Percentiles rank a stretch among this genome's conserved stretches.
These are phyloP conservation scores for Russula lepida DNA, from an alignment of 768 basidiomycete species.

Conservation along the genomic window DNA sequence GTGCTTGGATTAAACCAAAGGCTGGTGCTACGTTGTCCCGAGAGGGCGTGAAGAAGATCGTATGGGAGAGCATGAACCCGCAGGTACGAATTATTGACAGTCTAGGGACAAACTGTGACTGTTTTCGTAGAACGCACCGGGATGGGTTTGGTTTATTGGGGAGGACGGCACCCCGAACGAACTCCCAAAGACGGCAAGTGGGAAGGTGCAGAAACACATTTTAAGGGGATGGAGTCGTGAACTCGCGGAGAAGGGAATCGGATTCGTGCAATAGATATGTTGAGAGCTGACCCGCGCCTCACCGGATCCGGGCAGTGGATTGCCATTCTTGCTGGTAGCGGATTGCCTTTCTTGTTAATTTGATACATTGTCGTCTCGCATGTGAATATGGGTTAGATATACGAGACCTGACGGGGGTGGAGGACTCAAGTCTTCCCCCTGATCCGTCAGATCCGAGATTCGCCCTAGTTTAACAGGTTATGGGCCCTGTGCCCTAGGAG, in stretches of 20 bases:
- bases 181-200: conserved; percentile 79
- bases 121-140: conserved; percentile 54
- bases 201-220: conserved; percentile 80
- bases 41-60: conserved; percentile 46
- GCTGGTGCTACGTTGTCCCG: conserved; percentile 30
- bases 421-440: too few species aligned
- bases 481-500: too few species aligned
- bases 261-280: conserved; percentile 23
- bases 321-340: too few species aligned
- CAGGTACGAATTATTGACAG: conserved; percentile 41
- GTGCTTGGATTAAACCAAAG: conserved; percentile 60
- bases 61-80: conserved; percentile 61
- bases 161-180: conserved; percentile 51
- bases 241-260: conserved; percentile 39
- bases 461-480: too few species aligned
- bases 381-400: too few species aligned
- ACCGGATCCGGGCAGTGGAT: too few species aligned
- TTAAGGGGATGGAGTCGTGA: conserved; percentile 60
- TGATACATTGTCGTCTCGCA: too few species aligned
- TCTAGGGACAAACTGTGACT: background rate
- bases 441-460: too few species aligned
- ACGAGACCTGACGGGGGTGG: too few species aligned
- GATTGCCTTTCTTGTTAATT: too few species aligned
- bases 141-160: conserved; percentile 78
- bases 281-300: too few species aligned